Evolutionary conservation across 1,284 basidiomycete genomes (phyloP).

Genomic region (Ustilago tritici): DNA sequence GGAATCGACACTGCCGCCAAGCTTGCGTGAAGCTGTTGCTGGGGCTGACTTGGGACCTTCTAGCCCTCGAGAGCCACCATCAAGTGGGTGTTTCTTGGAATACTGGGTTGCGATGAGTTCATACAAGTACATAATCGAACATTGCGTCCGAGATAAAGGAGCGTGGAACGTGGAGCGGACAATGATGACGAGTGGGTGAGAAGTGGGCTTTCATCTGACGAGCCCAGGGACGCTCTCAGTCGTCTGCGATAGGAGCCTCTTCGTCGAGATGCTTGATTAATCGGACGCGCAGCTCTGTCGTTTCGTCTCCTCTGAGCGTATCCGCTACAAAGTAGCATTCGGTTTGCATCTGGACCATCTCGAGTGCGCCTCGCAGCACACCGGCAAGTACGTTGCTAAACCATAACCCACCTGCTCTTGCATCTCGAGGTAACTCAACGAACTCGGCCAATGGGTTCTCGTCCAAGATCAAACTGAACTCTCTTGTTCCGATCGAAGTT

Average conservation of each 20-base stretch:
- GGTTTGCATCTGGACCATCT: conserved; percentile 99
- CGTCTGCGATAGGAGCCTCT: conserved; percentile 74
- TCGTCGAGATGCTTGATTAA: conserved; percentile 93
- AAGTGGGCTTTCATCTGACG: background rate
- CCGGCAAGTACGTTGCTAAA: conserved; percentile 96
- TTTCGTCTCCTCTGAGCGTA: conserved; percentile 89
- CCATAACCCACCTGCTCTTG: conserved; percentile 79
- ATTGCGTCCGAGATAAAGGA: background rate
- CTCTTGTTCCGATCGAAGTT: conserved; percentile 37
- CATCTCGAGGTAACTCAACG: conserved; percentile 94
- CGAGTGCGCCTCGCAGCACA: conserved; percentile 89
- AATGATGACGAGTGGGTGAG: background rate
- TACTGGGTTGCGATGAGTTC: background rate
- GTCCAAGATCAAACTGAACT: conserved; percentile 87
- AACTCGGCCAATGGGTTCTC: conserved; percentile 98
- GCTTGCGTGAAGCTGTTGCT: background rate
- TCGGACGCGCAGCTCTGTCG: conserved; percentile 90
- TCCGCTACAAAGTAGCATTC: conserved; percentile 91
- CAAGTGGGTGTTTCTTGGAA: background rate
- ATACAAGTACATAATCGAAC: conserved; percentile 11
- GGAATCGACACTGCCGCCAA: no score
- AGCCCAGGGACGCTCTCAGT: conserved; percentile 40
- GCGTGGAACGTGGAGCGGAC: background rate
- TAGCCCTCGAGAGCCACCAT: background rate
- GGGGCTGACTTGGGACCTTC: background rate